phyloP scores from a whole-genome alignment of 1,284 basidiomycete species.

The Sporisorium graminicola region DNA sequence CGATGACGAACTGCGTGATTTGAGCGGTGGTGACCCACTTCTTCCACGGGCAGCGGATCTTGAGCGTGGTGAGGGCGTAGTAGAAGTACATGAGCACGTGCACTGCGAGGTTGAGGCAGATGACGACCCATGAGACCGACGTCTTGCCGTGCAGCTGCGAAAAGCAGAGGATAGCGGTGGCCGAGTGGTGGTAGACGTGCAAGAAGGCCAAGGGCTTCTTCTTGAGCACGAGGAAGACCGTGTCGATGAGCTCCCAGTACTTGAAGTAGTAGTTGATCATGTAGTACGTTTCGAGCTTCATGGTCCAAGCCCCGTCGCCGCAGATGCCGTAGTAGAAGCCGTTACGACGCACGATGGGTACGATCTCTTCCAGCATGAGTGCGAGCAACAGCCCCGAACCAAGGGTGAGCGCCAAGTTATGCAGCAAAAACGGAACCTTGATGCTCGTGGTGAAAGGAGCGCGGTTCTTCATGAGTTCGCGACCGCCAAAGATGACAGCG shows the following conservation, averaged over 20 bases:
- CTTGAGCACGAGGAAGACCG: slow-evolving; percentile 96
- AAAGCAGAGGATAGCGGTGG: slow-evolving; percentile 95
- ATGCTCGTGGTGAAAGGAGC: slow-evolving; percentile 74
- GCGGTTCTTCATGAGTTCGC: slow-evolving; percentile 80
- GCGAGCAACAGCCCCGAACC: slow-evolving; percentile 85
- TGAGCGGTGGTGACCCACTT: slow-evolving; percentile 95
- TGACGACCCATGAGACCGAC: slow-evolving; percentile 91
- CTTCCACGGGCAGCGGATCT: slow-evolving; percentile 78
- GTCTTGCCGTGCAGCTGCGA: slow-evolving; percentile 85
- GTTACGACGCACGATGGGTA: slow-evolving; percentile 53
- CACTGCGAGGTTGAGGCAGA: slow-evolving; percentile 89
- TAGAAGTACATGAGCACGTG: slow-evolving; percentile 91
- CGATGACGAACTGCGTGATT: slow-evolving; percentile 74
- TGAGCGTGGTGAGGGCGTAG: slow-evolving; percentile 63
- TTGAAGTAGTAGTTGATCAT: slow-evolving; percentile 87
- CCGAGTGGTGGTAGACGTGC: slow-evolving; percentile 98
- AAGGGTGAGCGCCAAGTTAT: slow-evolving; percentile 87
- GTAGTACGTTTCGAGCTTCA: slow-evolving; percentile 77
- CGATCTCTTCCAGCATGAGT: slow-evolving; percentile 82
- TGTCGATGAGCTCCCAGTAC: slow-evolving; percentile 84
- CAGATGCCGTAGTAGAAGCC: slow-evolving; percentile 78
- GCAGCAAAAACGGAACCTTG: slow-evolving; percentile 87
- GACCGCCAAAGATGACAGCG: slow-evolving; percentile 86
- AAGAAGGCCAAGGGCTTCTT: slow-evolving; percentile 95
- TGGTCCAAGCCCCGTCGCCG: slow-evolving; percentile 81